Evolutionary conservation across 1,284 basidiomycete genomes (phyloP).

Genomic region (Puccinia polysora): DNA sequence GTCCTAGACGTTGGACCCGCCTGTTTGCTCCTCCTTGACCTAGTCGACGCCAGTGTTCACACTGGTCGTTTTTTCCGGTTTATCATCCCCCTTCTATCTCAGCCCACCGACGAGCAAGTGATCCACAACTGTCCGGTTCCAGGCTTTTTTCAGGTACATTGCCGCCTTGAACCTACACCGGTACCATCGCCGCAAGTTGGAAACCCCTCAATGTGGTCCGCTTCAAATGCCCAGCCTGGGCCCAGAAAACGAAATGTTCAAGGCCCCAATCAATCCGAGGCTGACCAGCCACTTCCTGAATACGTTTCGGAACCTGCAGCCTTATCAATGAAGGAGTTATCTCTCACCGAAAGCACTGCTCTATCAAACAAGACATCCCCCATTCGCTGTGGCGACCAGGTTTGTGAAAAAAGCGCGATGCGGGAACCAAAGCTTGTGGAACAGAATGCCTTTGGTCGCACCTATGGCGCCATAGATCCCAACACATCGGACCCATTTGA

Average conservation of each 20-base stretch:
- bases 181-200: no score
- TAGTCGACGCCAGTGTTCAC: no score
- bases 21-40: no score
- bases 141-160: no score
- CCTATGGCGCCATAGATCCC: neutral
- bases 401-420: neutral
- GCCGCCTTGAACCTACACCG: no score
- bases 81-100: no score
- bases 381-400: neutral
- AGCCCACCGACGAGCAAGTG: no score
- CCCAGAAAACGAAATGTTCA: conserved; percentile 11
- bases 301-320: neutral
- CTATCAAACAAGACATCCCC: neutral
- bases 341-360: neutral
- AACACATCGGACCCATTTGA: conserved; percentile 39
- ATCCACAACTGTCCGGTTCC: no score
- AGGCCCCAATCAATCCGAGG: neutral
- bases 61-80: no score
- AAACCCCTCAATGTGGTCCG: neutral
- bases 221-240: neutral
- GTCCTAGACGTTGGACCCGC: no score
- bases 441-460: neutral
- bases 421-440: neutral
- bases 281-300: neutral
- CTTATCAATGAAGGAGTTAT: neutral